phyloP scores from a whole-genome alignment of 306 rosid species.

The Argentina anserina region DNA sequence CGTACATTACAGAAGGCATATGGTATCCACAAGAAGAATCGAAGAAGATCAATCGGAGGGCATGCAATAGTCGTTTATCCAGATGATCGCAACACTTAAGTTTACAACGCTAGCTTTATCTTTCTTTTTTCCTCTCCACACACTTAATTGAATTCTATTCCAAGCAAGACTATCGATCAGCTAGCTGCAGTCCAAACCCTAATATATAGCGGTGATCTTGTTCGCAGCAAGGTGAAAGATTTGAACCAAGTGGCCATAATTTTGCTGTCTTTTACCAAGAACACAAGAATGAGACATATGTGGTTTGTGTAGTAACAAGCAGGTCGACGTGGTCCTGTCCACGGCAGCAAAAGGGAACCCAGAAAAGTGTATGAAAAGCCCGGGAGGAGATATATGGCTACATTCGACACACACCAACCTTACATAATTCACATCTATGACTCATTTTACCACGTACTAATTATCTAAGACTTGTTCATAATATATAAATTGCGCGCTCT shows the following conservation, averaged over 20 bases:
- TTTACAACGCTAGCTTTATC: background rate
- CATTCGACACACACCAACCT: background rate
- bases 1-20: background rate
- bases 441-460: background rate
- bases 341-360: constrained; percentile 5
- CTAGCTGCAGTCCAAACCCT: background rate
- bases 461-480: too few relatives aligned
- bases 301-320: constrained; percentile 1
- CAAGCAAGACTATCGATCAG: background rate
- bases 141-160: background rate
- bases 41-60: background rate
- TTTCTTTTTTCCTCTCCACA: background rate
- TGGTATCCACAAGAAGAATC: background rate
- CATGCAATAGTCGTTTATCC: background rate
- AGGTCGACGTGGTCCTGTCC: background rate
- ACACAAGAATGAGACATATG: background rate
- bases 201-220: background rate
- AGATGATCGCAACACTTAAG: background rate
- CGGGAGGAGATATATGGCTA: background rate
- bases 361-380: constrained; percentile 5
- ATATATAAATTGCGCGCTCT: too few relatives aligned
- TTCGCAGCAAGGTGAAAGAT: background rate
- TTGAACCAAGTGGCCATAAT: constrained; percentile 5
- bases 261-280: background rate
- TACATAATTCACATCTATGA: background rate